Evolutionary conservation across 1,284 basidiomycete genomes (phyloP), one percentile per base, ranked within the genome.

Genomic region (Naganishia sp.): DNA sequence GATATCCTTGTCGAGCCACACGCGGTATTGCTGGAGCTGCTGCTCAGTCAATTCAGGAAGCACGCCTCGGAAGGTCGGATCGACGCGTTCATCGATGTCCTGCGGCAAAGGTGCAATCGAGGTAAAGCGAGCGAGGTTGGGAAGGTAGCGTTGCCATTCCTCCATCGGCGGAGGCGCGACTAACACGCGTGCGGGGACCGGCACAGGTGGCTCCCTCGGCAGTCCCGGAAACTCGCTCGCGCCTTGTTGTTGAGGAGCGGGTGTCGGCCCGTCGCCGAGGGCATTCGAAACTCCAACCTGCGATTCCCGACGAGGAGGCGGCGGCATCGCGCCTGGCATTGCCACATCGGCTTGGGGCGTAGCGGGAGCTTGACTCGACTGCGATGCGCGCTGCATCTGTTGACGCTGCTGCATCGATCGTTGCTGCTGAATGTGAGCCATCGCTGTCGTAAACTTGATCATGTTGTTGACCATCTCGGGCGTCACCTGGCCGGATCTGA

Each of bases 21-120:
- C 68, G 68, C 83, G 78, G 68, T 88, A 78, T 28, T 82, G 71
- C 28, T 67, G 67, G 60, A 84, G 82, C 71, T 87, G 84, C 11
- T 75, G 75, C 15, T 80, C 77, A 0, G 75, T 73, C 42, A 94
- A 79, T 0, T 83, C 75, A 2, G 86, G 87, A 57, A 90, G 86
- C 49, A 75, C 74, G 50, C 81, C 80, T 2, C 81, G 79, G 53
- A 79, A 80, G 7, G 79, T 80, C 6, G 79, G 75, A 69, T 70
- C 86, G 82, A 58, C 84, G 41, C 53, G 45, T 66, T 76, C 76
- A 31, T 76, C 76, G 21, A 72, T 62, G 32, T 70, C 82, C 57
- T 86, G 81, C 3, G 89, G 87, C 2, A 92, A 84, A 61, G 84
- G 79, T 10, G 85, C 84, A 56, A 91, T 82, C 21, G 83, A 82